Evolutionary conservation across 176 grass and related monocot species (phyloP).

Genomic region (Rhynchospora breviuscula): DNA sequence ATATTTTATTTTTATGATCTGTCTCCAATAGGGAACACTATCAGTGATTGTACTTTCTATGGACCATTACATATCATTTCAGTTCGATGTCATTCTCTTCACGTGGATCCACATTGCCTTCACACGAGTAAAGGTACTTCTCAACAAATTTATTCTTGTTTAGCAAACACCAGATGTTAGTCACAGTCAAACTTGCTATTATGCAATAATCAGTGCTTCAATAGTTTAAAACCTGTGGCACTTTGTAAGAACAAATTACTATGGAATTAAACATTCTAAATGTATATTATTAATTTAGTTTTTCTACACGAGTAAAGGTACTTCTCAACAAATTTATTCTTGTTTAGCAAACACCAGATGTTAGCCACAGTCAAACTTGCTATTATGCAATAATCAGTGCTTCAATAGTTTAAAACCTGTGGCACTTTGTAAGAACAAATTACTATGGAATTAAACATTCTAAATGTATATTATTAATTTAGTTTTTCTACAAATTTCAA

Average conservation of each 20-base stretch:
- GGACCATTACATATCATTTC: not conserved
- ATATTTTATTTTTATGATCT: not conserved
- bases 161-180: not conserved
- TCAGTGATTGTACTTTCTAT: not conserved
- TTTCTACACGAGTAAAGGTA: not conserved
- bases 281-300: not conserved
- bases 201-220: not conserved
- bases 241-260: not conserved
- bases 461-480: not conserved
- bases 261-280: not conserved
- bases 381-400: not conserved
- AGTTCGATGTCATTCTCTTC: not conserved
- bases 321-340: conserved; percentile 8
- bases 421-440: not conserved
- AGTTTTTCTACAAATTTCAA: not conserved
- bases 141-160: conserved; percentile 10
- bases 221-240: not conserved
- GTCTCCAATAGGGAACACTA: not conserved
- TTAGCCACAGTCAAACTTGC: conserved; percentile 4
- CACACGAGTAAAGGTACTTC: not conserved
- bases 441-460: not conserved
- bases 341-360: conserved; percentile 4
- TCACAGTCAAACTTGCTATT: conserved; percentile 14
- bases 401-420: not conserved
- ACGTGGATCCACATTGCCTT: not conserved